Percentiles rank a stretch among this genome's conserved stretches.
Conservation (phyloP, 306 rosid genomes). For the Trichosanthes cucumerina region DNA sequence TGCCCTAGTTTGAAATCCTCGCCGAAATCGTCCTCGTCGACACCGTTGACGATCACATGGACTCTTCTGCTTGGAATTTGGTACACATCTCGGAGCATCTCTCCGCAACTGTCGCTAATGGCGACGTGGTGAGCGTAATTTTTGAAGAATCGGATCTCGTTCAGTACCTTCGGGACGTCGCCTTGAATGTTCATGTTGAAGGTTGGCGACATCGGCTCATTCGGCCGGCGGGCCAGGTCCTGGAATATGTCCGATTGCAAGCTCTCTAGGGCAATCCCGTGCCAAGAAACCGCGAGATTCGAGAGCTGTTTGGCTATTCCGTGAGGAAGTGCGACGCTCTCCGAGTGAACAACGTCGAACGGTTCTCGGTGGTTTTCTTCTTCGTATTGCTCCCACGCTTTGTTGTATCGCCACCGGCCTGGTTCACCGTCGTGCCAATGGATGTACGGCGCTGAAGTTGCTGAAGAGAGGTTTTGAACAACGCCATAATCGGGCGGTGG, state of each 20-base stretch:
- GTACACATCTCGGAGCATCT: conserved; percentile 77
- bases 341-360: conserved; percentile 87
- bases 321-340: conserved; percentile 90
- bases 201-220: conserved; percentile 51
- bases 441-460: conserved; percentile 41
- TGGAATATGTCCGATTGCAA: conserved; percentile 75
- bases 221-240: conserved; percentile 44
- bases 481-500: conserved; percentile 27
- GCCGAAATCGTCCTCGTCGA: conserved; percentile 49
- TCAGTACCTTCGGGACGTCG: conserved; percentile 62
- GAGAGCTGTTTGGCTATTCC: conserved; percentile 50
- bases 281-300: conserved; percentile 94
- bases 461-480: conserved; percentile 14
- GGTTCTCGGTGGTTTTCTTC: conserved; percentile 40
- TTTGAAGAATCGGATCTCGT: conserved; percentile 80
- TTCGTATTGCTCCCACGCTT: conserved; percentile 75
- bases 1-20: conserved; percentile 39
- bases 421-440: conserved; percentile 86
- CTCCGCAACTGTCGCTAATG: conserved; percentile 88
- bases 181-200: conserved; percentile 56
- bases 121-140: conserved; percentile 78
- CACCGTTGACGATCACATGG: conserved; percentile 86
- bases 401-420: conserved; percentile 80
- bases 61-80: conserved; percentile 72
- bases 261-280: conserved; percentile 89